A percentile compares a stretch with the other conserved stretches of the same genome.
These are phyloP conservation scores for Trichophyton schoenleinii DNA, from an alignment of 2,329 filamentous ascomycete species.

Conservation along the genomic window DNA sequence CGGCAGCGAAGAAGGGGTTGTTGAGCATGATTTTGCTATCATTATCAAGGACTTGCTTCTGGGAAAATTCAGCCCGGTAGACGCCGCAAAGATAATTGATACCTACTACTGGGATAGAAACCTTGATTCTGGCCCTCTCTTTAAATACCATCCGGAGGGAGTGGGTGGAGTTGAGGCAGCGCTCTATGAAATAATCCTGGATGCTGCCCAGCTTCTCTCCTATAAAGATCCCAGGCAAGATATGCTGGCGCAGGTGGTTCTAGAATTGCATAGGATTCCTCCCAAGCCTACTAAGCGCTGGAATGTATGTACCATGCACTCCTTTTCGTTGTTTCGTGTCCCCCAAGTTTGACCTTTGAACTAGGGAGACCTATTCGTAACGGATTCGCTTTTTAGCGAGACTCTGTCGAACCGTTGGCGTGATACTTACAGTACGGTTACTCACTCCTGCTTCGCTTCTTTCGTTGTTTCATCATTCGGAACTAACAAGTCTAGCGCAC, in stretches of 20 bases:
- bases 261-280: conserved; percentile 6
- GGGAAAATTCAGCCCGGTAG: background rate
- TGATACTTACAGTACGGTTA: background rate
- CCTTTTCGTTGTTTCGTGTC: too few relatives aligned
- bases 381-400: background rate
- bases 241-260: background rate
- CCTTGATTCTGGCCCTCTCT: background rate
- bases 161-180: background rate
- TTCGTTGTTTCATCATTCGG: too few relatives aligned
- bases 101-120: conserved; percentile 7
- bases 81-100: background rate
- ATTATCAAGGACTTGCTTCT: conserved; percentile 7
- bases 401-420: background rate
- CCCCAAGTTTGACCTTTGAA: background rate
- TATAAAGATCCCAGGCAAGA: conserved; percentile 7
- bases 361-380: background rate
- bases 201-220: background rate
- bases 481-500: background rate
- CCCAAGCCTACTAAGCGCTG: background rate
- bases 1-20: background rate
- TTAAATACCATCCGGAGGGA: background rate
- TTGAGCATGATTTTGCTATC: conserved; percentile 3
- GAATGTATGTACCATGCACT: background rate
- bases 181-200: conserved; percentile 1
- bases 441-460: background rate